These are phyloP conservation scores for Phialophora chinensis DNA, from an alignment of 2,329 filamentous ascomycete species.

Conservation along the genomic window DNA sequence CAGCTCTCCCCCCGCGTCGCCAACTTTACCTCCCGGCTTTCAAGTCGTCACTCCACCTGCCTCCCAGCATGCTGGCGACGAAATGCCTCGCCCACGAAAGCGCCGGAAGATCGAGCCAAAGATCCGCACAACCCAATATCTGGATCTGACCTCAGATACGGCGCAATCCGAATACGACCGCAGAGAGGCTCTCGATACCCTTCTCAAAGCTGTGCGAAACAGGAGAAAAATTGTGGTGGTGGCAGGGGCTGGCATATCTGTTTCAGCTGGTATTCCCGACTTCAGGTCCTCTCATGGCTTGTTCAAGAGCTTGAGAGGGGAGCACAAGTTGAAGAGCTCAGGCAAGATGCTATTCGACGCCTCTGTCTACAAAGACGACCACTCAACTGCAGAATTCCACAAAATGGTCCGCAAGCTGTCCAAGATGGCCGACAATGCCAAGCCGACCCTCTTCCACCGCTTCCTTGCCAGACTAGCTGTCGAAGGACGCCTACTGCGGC, in stretches of 20 bases:
- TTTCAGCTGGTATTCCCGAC: conserved; percentile 94
- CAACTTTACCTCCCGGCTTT: conserved; percentile 47
- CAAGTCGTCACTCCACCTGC: conserved; percentile 51
- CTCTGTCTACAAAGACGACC: conserved; percentile 92
- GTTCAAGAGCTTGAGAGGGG: conserved; percentile 81
- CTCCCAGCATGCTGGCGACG: conserved; percentile 59
- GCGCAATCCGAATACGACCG: conserved; percentile 56
- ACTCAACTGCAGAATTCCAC: conserved; percentile 88
- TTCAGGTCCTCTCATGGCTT: conserved; percentile 91
- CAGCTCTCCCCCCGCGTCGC: conserved; percentile 51
- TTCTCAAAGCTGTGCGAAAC: conserved; percentile 77
- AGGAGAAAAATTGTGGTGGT: conserved; percentile 97
- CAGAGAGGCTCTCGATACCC: conserved; percentile 67
- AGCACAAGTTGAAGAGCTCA: conserved; percentile 90
- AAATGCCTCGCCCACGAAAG: conserved; percentile 76
- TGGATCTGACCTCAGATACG: conserved; percentile 65
- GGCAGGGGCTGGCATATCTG: conserved; percentile 94
- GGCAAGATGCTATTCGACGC: conserved; percentile 97
- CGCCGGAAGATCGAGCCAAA: conserved; percentile 69
- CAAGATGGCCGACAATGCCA: conserved; percentile 74
- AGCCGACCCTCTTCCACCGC: conserved; percentile 90
- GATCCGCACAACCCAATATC: conserved; percentile 78
- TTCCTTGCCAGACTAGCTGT: conserved; percentile 87
- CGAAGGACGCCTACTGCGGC: conserved; percentile 82
- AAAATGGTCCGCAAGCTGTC: conserved; percentile 93